phyloP scores from a whole-genome alignment of 2,329 filamentous ascomycete species.

The Orbilia quercus region DNA sequence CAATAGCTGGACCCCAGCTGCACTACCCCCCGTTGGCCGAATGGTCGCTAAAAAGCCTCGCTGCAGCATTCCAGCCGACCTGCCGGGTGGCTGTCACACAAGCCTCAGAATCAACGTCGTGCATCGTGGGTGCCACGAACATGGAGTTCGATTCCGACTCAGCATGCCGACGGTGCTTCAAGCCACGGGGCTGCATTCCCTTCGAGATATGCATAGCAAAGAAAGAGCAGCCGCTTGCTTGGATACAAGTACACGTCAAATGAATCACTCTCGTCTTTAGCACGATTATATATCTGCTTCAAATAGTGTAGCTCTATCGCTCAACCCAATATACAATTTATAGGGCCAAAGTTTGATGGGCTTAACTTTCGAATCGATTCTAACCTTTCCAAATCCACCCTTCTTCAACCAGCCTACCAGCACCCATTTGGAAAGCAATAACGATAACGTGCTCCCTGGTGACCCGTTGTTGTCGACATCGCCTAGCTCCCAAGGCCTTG shows the following conservation, averaged over 20 bases:
- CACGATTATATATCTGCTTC: too few species aligned
- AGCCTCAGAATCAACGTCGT: constrained; percentile 10
- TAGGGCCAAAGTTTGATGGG: too few species aligned
- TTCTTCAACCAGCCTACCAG: background rate
- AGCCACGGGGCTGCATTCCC: constrained; percentile 6
- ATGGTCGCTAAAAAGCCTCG: constrained; percentile 7
- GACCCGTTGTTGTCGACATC: constrained; percentile 46
- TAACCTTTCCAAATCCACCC: constrained; percentile 5
- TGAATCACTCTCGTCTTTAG: too few species aligned
- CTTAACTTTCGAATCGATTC: constrained; percentile 3
- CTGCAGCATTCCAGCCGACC: constrained; percentile 8
- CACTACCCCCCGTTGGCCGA: background rate
- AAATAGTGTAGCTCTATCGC: too few species aligned
- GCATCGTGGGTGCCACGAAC: constrained; percentile 7
- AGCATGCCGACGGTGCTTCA: constrained; percentile 30
- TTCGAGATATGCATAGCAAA: background rate
- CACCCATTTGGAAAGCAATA: constrained; percentile 38
- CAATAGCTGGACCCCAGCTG: constrained; percentile 8
- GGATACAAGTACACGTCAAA: too few species aligned
- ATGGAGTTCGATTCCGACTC: constrained; percentile 18
- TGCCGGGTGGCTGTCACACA: constrained; percentile 25
- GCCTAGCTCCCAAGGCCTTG: constrained; percentile 21
- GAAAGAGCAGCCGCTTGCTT: too few species aligned
- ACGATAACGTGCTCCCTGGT: constrained; percentile 48
- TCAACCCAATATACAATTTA: too few species aligned